phyloP scores from a whole-genome alignment of 2,329 filamentous ascomycete genomes.

The Plenodomus tracheiphilus region DNA sequence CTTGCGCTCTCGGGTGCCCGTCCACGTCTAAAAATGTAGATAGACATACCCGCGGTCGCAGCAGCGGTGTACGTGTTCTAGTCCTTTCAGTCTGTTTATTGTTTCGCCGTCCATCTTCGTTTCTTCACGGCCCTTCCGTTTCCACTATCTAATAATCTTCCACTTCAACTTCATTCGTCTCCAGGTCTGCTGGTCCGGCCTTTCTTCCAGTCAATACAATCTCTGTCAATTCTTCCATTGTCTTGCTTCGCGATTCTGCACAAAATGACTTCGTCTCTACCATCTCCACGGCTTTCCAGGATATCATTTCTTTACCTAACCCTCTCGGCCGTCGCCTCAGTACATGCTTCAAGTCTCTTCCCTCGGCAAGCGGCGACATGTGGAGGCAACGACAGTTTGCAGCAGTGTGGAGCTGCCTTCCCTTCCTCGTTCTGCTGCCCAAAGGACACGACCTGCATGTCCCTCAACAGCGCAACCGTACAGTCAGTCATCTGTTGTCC shows the following conservation, averaged over 20 bases:
- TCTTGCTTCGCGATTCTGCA: neutral
- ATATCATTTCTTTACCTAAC: slow-evolving; percentile 39
- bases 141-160: slow-evolving; percentile 2
- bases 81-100: slow-evolving; percentile 5
- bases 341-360: slow-evolving; percentile 35
- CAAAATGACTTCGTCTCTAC: slow-evolving; percentile 35
- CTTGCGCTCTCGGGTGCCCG: slow-evolving; percentile 14
- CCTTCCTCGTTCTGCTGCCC: slow-evolving; percentile 71
- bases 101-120: neutral
- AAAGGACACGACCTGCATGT: slow-evolving; percentile 57
- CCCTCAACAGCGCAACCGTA: slow-evolving; percentile 60
- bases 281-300: slow-evolving; percentile 33
- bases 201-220: slow-evolving; percentile 7
- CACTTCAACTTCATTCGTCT: slow-evolving; percentile 6
- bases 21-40: slow-evolving; percentile 11
- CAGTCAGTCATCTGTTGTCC: slow-evolving; percentile 76
- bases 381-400: slow-evolving; percentile 51
- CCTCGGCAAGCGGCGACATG: slow-evolving; percentile 50
- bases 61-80: slow-evolving; percentile 6
- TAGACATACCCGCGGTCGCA: slow-evolving; percentile 21
- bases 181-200: slow-evolving; percentile 14
- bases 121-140: slow-evolving; percentile 8
- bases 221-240: neutral
- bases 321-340: slow-evolving; percentile 25
- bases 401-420: slow-evolving; percentile 59